Base-by-base conservation (phyloP, 2,329 filamentous ascomycete genomes). In the Xylaria sp. region DNA sequence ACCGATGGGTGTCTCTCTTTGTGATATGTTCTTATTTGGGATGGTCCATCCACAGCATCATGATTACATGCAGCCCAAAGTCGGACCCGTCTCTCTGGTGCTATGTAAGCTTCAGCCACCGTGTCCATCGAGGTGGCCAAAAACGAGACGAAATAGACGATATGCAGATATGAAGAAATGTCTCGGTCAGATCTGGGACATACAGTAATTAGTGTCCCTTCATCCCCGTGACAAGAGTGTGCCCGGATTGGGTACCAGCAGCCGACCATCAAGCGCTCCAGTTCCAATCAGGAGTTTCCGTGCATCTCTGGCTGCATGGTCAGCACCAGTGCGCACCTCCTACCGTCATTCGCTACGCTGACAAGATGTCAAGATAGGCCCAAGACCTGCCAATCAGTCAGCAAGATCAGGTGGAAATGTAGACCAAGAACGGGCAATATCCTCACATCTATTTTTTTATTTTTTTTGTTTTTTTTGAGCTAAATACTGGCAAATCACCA, bases 131-230 rank as follows among this genome's bases (percentile, higher is more conserved):
- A 50, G 55, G 65, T 10, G 55, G 54, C 55, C 39, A 64, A 49
- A 55, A 59, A 59, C 20, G 20, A 22, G 42, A 22, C 42, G 20
- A 47, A 45, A 29, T 29, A 54, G 51, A 65, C 22, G 50, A 53
- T 47, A 66, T 63, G 63, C 59, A 70, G 69, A 64, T 68, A 69
- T 67, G 68, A 66, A 69, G 66, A 65, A 49, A 68, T 73, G 74
- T 75, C 73, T 75, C 71, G 73, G 73, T 75, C 71, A 74, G 74
- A 75, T 75, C 73, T 75, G 71, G 73, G 67, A 75, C 73, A 73
- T 72, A 71, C 73, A 73, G 64, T 65, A 64, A 68, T 72, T 69
- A 73, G 22, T 62, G 71, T 66, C 69, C 53, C 62, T 65, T 68
- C 51, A 59, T 68, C 49, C 53, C 51, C 61, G 62, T 68, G 64